These are phyloP conservation scores for Elsinoe necatrix DNA, from an alignment of 2,329 filamentous ascomycete species.

Conservation along the genomic window DNA sequence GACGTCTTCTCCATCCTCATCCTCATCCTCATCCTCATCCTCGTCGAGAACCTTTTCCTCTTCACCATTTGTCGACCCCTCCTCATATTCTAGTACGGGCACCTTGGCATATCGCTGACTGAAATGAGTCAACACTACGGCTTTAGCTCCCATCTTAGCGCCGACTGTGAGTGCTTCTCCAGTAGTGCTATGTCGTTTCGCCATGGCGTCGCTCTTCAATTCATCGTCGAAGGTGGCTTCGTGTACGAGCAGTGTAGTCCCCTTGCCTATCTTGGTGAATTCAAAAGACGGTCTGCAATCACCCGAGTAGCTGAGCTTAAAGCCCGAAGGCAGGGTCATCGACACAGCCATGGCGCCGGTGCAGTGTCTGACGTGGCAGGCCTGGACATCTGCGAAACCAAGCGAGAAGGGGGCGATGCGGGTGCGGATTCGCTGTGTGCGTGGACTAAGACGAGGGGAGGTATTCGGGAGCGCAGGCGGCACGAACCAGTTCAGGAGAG, in stretches of 20 bases:
- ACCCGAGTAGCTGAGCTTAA: conserved; percentile 88
- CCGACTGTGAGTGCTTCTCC: conserved; percentile 75
- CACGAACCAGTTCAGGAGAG: conserved; percentile 29
- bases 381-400: conserved; percentile 59
- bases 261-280: conserved; percentile 63
- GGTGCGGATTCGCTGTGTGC: conserved; percentile 17
- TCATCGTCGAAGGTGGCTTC: conserved; percentile 95
- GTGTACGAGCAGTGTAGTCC: conserved; percentile 79
- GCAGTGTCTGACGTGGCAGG: conserved; percentile 68
- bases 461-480: conserved; percentile 28
- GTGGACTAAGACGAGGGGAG: conserved; percentile 27
- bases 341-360: conserved; percentile 65
- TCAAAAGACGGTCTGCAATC: conserved; percentile 72
- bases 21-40: conserved; percentile 17
- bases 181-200: conserved; percentile 87
- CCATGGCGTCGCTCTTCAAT: conserved; percentile 63
- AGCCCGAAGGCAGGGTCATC: conserved; percentile 66
- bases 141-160: conserved; percentile 65
- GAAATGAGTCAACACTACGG: conserved; percentile 86
- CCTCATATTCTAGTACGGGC: conserved; percentile 41
- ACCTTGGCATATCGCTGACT: conserved; percentile 84
- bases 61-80: conserved; percentile 21
- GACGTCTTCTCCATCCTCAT: conserved; percentile 12
- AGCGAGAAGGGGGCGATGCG: conserved; percentile 36
- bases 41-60: conserved; percentile 25